phyloP scores from a whole-genome alignment of 192 early-diverging fungal species.

The Coemansia pectinata region DNA sequence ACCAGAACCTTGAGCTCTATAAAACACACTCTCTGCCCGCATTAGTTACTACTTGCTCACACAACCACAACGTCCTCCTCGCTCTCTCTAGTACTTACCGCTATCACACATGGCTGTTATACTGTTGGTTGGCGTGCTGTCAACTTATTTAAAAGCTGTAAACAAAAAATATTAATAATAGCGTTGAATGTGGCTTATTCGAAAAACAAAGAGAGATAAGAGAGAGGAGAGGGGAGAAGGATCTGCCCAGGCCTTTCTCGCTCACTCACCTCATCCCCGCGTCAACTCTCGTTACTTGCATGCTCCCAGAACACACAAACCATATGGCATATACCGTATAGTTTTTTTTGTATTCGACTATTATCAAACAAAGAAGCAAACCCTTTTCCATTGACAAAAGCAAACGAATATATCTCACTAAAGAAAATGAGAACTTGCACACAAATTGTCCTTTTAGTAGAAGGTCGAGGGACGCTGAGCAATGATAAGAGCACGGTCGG shows the following conservation, averaged over 20 bases:
- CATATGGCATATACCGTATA: not conserved
- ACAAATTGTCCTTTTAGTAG: conserved; percentile 40
- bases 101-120: not conserved
- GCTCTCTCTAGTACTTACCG: not conserved
- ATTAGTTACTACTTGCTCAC: not conserved
- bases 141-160: not conserved
- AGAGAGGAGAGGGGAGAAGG: not conserved
- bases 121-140: not conserved
- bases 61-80: not conserved
- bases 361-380: not conserved
- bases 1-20: conserved; percentile 73
- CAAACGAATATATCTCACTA: not conserved
- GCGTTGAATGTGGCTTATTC: not conserved
- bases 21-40: not conserved
- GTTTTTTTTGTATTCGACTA: not conserved
- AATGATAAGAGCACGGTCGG: conserved; percentile 80
- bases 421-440: too few species aligned
- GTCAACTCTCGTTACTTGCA: not conserved
- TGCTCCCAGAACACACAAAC: not conserved
- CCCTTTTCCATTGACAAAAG: not conserved
- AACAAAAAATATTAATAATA: not conserved
- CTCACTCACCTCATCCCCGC: not conserved
- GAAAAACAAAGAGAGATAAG: not conserved
- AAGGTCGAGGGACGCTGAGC: conserved; percentile 94
- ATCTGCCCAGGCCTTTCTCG: not conserved